These are phyloP conservation scores for Naganishia vaughanmartiniae DNA, from an alignment of 768 basidiomycete species.

Conservation along the genomic window DNA sequence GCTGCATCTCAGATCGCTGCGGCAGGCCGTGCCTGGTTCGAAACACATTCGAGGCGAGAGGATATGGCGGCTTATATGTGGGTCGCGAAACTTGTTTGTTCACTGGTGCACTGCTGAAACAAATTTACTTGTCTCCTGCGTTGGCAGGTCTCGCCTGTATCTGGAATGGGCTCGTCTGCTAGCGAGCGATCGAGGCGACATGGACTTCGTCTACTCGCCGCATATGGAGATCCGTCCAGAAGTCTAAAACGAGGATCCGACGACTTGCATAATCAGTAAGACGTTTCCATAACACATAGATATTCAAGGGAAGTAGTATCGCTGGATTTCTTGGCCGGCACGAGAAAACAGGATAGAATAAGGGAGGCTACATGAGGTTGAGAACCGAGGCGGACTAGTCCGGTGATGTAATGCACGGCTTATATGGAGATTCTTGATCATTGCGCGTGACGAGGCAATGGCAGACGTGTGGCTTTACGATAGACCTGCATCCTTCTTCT, in stretches of 20 bases:
- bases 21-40: slow-evolving; percentile 22
- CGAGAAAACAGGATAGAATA: too few species aligned
- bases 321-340: too few species aligned
- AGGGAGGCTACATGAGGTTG: too few species aligned
- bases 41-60: slow-evolving; percentile 30
- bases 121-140: not conserved
- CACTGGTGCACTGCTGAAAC: not conserved
- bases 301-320: too few species aligned
- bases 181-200: not conserved
- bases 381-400: too few species aligned
- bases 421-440: too few species aligned
- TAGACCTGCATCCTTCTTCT: too few species aligned
- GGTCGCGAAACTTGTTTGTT: not conserved
- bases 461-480: too few species aligned
- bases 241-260: not conserved
- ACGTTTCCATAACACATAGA: too few species aligned
- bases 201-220: slow-evolving; percentile 2
- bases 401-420: too few species aligned
- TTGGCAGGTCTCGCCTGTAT: slow-evolving; percentile 17
- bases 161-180: slow-evolving; percentile 27
- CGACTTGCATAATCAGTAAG: too few species aligned
- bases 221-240: slow-evolving; percentile 13
- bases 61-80: slow-evolving; percentile 33
- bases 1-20: slow-evolving; percentile 27
- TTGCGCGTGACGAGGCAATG: too few species aligned